These are phyloP conservation scores for Phymatotrichopsis omnivora DNA, from an alignment of 2,329 filamentous ascomycete genomes.

Conservation along the genomic window DNA sequence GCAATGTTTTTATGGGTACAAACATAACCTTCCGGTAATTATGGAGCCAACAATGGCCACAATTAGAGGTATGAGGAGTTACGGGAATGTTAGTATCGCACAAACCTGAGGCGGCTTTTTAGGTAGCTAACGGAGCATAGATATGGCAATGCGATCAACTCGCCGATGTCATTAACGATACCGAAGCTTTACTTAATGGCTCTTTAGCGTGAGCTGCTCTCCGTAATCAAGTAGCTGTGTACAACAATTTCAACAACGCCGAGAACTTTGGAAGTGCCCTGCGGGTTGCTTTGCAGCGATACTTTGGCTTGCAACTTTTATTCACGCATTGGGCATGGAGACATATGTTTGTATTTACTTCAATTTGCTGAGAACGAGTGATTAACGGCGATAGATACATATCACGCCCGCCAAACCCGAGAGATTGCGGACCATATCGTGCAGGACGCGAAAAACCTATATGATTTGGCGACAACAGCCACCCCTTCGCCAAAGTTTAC, in stretches of 20 bases:
- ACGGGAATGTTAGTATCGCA: too few species aligned
- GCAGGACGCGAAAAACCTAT: too few species aligned
- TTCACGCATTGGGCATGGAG: constrained; percentile 45
- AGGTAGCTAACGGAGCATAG: too few species aligned
- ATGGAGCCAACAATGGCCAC: too few species aligned
- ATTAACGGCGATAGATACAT: constrained; percentile 40
- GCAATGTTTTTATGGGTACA: constrained; percentile 39
- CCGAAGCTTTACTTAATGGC: too few species aligned
- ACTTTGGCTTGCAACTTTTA: constrained; percentile 43
- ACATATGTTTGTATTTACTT: constrained; percentile 36
- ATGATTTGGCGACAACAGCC: too few species aligned
- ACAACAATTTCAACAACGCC: constrained; percentile 6
- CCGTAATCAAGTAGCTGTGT: too few species aligned
- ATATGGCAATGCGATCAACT: constrained; percentile 18
- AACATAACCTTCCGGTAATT: constrained; percentile 33
- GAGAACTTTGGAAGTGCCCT: constrained; percentile 39
- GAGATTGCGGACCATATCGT: constrained; percentile 46
- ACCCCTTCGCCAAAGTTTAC: too few species aligned
- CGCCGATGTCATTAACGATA: too few species aligned
- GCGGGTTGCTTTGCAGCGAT: constrained; percentile 44
- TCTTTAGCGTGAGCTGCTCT: too few species aligned
- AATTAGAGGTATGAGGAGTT: too few species aligned
- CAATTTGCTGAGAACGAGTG: constrained; percentile 25
- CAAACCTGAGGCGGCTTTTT: too few species aligned
- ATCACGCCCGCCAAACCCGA: constrained; percentile 47